Evolutionary conservation across 2,329 filamentous ascomycete genomes (phyloP), one percentile per base, ranked within the genome.

Genomic region (Talaromyces verruculosus): DNA sequence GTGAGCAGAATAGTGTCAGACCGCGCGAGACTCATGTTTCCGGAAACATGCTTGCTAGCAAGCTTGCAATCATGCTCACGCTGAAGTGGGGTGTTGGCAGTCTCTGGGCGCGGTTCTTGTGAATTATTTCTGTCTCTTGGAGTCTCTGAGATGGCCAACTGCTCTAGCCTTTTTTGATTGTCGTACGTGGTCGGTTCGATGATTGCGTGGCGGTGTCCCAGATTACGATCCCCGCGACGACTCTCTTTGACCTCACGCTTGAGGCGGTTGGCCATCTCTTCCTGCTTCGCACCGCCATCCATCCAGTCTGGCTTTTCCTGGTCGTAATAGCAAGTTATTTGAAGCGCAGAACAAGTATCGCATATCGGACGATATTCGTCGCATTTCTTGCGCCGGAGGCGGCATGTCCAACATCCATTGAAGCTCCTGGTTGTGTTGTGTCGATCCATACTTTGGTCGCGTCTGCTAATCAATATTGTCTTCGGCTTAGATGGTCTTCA

Each of bases 341-440:
- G 80, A n/a, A 89, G 81, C 1, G 77, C 72, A 15, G 75, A 72
- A 74, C 86, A 89, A 41, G 73, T 76, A 5, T 80, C 76, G 73
- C 87, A 89, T 10, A 81, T 71, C 11, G 86, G 85, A 1, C 78
- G 80, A 28, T 71, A 77, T 71, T 87, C 84, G 68, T 87, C 84
- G 72, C 87, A 89, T 71, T 87, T 88, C 71, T 88, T 89, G 69
- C 84, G 84, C 22, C 87, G 83, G 11, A 88, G 79, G 25, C 85
- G 82, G 70, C 87, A 88, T 2, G 85, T 88, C 84, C 85, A 88
- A 72, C 86, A 88, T 28, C 51, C 51, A 58, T 59, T 64, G n/a
- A 45, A 53, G 37, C 61, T 55, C 37, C 61, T 63, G 5, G 22
- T 13, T 4, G 49, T 49, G 61, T 28, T 28, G 43, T 63, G 43